Evolutionary conservation across 2,329 filamentous ascomycete species (phyloP).

Genomic region (Myriosclerotinia duriaeana): DNA sequence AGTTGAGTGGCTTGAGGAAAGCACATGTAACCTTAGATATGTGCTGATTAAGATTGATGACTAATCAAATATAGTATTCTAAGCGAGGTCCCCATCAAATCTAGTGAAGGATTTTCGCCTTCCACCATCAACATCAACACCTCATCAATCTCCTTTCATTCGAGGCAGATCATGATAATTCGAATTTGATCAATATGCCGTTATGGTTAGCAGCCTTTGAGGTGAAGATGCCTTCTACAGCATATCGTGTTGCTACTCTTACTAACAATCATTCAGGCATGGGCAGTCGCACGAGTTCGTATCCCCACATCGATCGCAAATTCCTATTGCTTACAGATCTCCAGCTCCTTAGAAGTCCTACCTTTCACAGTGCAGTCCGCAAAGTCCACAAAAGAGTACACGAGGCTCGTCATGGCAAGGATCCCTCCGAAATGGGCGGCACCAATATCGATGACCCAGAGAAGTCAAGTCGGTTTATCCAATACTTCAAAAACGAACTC

Average conservation of each 20-base stretch:
- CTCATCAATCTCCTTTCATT: background rate
- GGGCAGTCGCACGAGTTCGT: conserved; percentile 36
- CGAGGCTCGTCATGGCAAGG: conserved; percentile 47
- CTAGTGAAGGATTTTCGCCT: conserved; percentile 8
- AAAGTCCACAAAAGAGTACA: conserved; percentile 46
- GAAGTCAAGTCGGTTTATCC: conserved; percentile 43
- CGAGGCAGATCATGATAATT: conserved; percentile 18
- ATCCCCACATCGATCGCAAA: conserved; percentile 2
- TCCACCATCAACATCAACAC: background rate
- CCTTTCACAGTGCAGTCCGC: conserved; percentile 55
- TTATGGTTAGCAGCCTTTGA: conserved; percentile 45
- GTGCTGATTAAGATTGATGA: background rate
- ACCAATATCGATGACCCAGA: conserved; percentile 47
- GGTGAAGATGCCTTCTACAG: conserved; percentile 33
- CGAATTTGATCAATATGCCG: conserved; percentile 26
- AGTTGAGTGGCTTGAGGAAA: background rate
- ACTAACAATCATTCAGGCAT: conserved; percentile 30
- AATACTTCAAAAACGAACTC: conserved; percentile 55
- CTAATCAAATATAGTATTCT: background rate
- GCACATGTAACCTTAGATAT: background rate
- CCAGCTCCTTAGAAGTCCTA: conserved; percentile 53
- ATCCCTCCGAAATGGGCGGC: conserved; percentile 50
- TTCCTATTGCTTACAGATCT: conserved; percentile 22
- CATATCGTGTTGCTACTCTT: background rate
- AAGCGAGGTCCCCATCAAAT: background rate